Conservation (phyloP, 1,284 basidiomycete genomes). For the Peniophora sp. region DNA sequence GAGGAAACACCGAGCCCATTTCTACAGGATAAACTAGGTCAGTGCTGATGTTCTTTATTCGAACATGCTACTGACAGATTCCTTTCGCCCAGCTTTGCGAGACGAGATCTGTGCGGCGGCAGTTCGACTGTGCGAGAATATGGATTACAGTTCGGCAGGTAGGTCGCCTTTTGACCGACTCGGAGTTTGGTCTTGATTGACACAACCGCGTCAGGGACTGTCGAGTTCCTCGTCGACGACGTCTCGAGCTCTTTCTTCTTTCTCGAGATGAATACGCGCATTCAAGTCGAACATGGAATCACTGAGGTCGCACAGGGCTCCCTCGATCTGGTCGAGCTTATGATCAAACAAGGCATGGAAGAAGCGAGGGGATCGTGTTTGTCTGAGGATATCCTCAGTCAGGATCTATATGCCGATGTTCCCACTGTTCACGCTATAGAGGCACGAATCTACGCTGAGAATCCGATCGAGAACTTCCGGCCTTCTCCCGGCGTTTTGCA, state of each 20-base stretch:
- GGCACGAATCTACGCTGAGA: conserved; percentile 60
- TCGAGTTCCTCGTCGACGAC: conserved; percentile 64
- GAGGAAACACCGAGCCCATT: conserved; percentile 62
- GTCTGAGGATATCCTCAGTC: conserved; percentile 23
- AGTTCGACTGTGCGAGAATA: conserved; percentile 36
- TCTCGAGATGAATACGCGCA: conserved; percentile 69
- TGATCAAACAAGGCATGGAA: conserved; percentile 48
- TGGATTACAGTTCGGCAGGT: conserved; percentile 57
- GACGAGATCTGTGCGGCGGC: conserved; percentile 46
- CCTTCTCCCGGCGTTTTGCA: conserved; percentile 62
- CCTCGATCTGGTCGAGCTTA: conserved; percentile 60
- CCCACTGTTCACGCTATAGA: conserved; percentile 45
- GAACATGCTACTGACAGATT: background rate
- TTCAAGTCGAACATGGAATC: conserved; percentile 66
- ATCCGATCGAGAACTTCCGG: conserved; percentile 48
- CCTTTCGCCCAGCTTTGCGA: conserved; percentile 31
- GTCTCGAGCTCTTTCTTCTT: conserved; percentile 53
- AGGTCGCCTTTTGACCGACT: conserved; percentile 1
- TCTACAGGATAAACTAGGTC: conserved; percentile 21
- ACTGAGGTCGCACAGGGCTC: conserved; percentile 52
- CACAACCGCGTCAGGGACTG: conserved; percentile 40
- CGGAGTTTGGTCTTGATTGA: background rate
- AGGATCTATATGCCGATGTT: conserved; percentile 21
- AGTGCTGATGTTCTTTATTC: too few species aligned
- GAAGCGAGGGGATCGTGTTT: conserved; percentile 16